Evolutionary conservation across 2,329 filamentous ascomycete genomes (phyloP), one percentile per base, ranked within the genome.

Genomic region (Paramyrothecium roridum): DNA sequence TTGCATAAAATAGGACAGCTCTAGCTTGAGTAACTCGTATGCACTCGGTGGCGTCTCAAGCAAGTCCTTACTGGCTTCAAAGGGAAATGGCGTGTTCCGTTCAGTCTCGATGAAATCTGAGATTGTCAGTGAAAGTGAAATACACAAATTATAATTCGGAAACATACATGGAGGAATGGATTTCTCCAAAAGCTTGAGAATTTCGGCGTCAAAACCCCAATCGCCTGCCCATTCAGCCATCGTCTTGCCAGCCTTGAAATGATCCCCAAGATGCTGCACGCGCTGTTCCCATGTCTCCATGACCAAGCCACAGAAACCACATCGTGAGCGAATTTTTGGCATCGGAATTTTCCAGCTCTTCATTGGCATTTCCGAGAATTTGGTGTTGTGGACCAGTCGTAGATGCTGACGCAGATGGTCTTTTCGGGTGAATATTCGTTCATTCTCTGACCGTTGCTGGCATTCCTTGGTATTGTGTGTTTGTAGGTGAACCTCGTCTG

Each of bases 361-460:
- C 61, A 53, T 56, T 1, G 59, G 51, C 20, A 57, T 61, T 10
- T 63, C 61, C 0, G 55, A 52, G 54, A 54, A 73, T 68, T 80
- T 81, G 0, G 59, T 54, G n/a, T 72, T 69, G 37, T 77, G 74
- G 0, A 76, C 69, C 1, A 75, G 60, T 50, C 72, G 71, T 0
- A 77, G 51, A 53, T 77, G 74, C 33, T 77, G 74, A 0, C 73
- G 67, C 0, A 77, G 63, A 53, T 77, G 75, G 22, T 77, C 74
- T 54, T 76, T 77, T 3, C 74, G 59, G 49, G 74, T 75, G 46
- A 76, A 77, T 0, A 75, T 75, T 8, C 74, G 74, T 19, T 82
- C 79, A 46, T 68, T 66, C 0, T 70, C 52, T 0, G 68, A 65
- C 10, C 82, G 79, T 21, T 83, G 79, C 20, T 78, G 76, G 63